Percentiles rank a stretch among this genome's conserved stretches.
These are phyloP conservation scores for Sphaceloma murrayae DNA, from an alignment of 2,329 filamentous ascomycete species.

Conservation along the genomic window DNA sequence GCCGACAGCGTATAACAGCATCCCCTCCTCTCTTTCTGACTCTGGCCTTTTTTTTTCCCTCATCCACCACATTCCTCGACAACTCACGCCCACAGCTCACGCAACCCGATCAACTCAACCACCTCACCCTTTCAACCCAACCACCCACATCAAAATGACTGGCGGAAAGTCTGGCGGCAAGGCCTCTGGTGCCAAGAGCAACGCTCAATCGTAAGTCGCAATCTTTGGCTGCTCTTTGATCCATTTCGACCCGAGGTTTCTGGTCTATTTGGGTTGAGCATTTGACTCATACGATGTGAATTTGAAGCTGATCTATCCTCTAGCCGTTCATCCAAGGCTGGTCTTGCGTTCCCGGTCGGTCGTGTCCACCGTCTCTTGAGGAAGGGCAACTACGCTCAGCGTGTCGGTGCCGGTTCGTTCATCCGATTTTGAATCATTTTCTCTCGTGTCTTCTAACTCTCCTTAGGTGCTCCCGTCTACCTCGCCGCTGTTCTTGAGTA, in stretches of 20 bases:
- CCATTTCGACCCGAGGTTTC: slow-evolving; percentile 17
- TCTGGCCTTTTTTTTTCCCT: slow-evolving; percentile 13
- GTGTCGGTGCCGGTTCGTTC: slow-evolving; percentile 83
- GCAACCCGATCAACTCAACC: slow-evolving; percentile 28
- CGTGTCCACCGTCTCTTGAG: slow-evolving; percentile 98
- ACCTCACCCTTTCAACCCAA: slow-evolving; percentile 31
- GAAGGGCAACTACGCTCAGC: slow-evolving; percentile 99
- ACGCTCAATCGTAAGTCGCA: slow-evolving; percentile 86
- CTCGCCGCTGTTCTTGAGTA: slow-evolving; percentile 97
- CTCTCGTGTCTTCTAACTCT: slow-evolving; percentile 25
- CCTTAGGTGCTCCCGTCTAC: slow-evolving; percentile 88
- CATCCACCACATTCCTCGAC: slow-evolving; percentile 27
- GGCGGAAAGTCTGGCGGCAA: slow-evolving; percentile 99
- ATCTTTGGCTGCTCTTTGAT: slow-evolving; percentile 19
- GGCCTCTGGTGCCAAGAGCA: slow-evolving; percentile 92
- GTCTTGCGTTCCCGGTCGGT: slow-evolving; percentile 96
- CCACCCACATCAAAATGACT: slow-evolving; percentile 76
- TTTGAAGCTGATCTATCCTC: slow-evolving; percentile 34
- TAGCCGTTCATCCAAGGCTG: slow-evolving; percentile 97
- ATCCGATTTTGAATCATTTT: slow-evolving; percentile 19
- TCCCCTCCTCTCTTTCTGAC: slow-evolving; percentile 20
- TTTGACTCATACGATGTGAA: slow-evolving; percentile 15
- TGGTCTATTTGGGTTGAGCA: slow-evolving; percentile 19
- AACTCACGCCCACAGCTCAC: slow-evolving; percentile 22
- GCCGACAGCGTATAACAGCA: slow-evolving; percentile 31